Base-by-base conservation (phyloP, 164 flowering plant genomes). In the Chloranthus sessilifolius region DNA sequence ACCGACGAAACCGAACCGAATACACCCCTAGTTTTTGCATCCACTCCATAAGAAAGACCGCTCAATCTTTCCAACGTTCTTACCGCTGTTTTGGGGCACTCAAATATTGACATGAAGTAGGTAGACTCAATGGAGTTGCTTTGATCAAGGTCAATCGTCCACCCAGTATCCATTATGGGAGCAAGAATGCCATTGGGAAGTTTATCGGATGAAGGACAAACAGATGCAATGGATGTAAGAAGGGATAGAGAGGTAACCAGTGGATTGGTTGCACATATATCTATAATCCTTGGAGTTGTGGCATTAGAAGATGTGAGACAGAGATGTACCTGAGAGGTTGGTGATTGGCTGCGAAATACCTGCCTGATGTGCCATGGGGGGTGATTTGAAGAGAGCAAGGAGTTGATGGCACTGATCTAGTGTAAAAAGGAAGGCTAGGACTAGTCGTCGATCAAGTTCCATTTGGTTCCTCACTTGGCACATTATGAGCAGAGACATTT, bases 371-470 rank as follows among this genome's bases (percentile, higher is more conserved):
- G 7, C 28, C 14, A 49, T 3, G 7, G 15, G 30, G 10, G 28
- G 51, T 47, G 10, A 47, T 9, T 30, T 37, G n/a, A 52, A 20
- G 22, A 52, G 40, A 38, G 44, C 22, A 7, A 14, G 25, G 3
- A 30, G 39, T 27, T 52, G 43, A 3, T 24, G 23, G 39, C 45
- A 49, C 34, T 49, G 53, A 5, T 49, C 53, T 10, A 6, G 51
- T 15, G 37, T 47, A n/a, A n/a, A n/a, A n/a, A n/a, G n/a, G n/a
- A n/a, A n/a, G 23, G 30, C n/a, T n/a, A n/a, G n/a, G n/a, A n/a
- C n/a, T n/a, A n/a, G n/a, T n/a, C n/a, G n/a, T n/a, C n/a, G n/a
- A n/a, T n/a, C n/a, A n/a, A n/a, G n/a, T n/a, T n/a, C 7, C 22
- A 7, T 47, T 19, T 19, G 8, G 6, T 11, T 14, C 8, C 9